These are phyloP conservation scores for Pestalotiopsis sp. DNA, from an alignment of 2,329 filamentous ascomycete species.

Conservation along the genomic window DNA sequence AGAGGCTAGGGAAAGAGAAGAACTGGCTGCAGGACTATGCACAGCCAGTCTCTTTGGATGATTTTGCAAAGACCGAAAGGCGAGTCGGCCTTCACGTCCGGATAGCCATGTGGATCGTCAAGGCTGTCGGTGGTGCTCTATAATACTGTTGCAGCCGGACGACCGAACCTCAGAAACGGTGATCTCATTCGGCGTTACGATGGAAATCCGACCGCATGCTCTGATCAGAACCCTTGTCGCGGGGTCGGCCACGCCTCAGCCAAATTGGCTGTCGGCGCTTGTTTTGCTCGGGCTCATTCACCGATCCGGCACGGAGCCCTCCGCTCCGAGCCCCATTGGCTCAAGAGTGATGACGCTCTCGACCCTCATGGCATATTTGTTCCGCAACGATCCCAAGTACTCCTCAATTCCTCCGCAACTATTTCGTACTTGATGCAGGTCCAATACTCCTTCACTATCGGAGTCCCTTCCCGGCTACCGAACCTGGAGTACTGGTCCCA, in stretches of 20 bases:
- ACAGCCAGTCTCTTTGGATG: constrained; percentile 68
- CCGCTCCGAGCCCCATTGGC: neutral
- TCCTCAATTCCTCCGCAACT: neutral
- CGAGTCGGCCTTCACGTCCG: constrained; percentile 84
- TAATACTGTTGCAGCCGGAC: constrained; percentile 39
- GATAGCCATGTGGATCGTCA: constrained; percentile 92
- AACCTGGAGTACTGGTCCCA: neutral
- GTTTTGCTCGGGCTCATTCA: neutral
- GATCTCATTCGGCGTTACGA: neutral
- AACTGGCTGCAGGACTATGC: constrained; percentile 79
- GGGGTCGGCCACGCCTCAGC: neutral
- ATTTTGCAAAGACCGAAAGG: constrained; percentile 80
- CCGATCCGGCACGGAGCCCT: constrained; percentile 3
- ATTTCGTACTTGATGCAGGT: neutral
- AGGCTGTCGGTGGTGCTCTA: constrained; percentile 82
- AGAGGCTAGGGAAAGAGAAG: constrained; percentile 77
- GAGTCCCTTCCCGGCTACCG: constrained; percentile 1
- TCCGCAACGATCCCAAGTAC: neutral
- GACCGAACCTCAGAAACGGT: neutral
- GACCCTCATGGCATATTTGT: neutral
- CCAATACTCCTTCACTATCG: neutral
- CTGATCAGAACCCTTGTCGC: neutral
- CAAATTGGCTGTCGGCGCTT: neutral
- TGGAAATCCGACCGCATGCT: neutral
- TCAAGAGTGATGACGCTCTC: neutral